Evolutionary conservation across 2,329 filamentous ascomycete genomes (phyloP).

Genomic region (Pyrenochaeta sp.): DNA sequence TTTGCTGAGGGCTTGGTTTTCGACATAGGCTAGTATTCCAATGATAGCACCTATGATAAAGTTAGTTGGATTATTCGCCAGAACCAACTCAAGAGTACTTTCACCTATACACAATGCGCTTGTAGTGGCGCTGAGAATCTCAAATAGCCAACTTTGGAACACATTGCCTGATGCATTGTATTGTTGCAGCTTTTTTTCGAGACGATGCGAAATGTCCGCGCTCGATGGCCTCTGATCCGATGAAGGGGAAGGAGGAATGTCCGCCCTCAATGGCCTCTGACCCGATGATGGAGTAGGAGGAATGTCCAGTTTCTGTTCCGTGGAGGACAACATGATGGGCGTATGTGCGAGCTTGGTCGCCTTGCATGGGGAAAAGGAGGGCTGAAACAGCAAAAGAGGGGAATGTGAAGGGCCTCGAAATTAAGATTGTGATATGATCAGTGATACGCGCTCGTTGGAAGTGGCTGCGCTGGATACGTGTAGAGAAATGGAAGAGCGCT

Average conservation of each 20-base stretch:
- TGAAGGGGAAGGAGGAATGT: neutral
- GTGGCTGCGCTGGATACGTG: no score
- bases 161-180: slow-evolving; percentile 29
- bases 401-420: no score
- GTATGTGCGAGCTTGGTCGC: no score
- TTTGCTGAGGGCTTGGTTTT: slow-evolving; percentile 35
- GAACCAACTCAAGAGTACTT: neutral
- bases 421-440: no score
- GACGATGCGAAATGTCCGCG: slow-evolving; percentile 22
- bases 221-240: slow-evolving; percentile 1
- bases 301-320: no score
- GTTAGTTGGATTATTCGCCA: neutral
- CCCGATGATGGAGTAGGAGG: no score
- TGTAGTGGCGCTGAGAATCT: slow-evolving; percentile 34
- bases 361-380: no score
- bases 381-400: no score
- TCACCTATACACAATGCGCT: slow-evolving; percentile 43
- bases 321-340: no score
- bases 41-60: slow-evolving; percentile 35
- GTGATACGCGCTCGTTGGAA: no score
- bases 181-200: slow-evolving; percentile 30
- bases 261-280: no score
- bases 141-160: slow-evolving; percentile 36
- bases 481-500: no score
- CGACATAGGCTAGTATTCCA: slow-evolving; percentile 34